Evolutionary conservation across 148 eudicot genomes (phyloP).

Genomic region (Camellia sinensis): DNA sequence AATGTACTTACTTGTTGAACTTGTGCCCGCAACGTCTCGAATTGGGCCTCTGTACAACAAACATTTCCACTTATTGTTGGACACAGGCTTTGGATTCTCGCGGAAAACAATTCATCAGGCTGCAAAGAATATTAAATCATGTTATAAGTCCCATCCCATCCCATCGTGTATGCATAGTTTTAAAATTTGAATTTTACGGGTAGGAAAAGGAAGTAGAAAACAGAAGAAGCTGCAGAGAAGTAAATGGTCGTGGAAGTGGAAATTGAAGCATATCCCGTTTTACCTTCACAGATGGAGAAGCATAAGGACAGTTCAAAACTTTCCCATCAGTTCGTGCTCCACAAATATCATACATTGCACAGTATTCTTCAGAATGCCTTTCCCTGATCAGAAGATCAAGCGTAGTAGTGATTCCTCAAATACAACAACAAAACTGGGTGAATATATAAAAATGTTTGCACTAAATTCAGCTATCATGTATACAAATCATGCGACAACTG

Average conservation of each 20-base stretch:
- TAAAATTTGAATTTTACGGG: background rate
- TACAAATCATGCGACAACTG: background rate
- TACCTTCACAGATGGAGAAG: conserved; percentile 58
- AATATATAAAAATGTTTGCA: background rate
- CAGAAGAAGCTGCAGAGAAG: background rate
- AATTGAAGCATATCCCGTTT: background rate
- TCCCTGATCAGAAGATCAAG: conserved; percentile 34
- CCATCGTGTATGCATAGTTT: conserved; percentile 6
- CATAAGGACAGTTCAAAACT: conserved; percentile 64
- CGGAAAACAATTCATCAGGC: conserved; percentile 65
- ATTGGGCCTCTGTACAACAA: conserved; percentile 62
- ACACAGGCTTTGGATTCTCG: conserved; percentile 66
- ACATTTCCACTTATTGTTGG: conserved; percentile 62
- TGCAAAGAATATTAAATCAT: conserved; percentile 29
- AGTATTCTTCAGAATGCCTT: conserved; percentile 51
- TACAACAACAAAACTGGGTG: background rate
- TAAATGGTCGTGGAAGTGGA: background rate
- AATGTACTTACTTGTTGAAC: conserved; percentile 57
- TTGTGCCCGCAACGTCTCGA: conserved; percentile 62
- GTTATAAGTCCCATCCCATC: conserved; percentile 4
- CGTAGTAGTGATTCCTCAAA: conserved; percentile 17
- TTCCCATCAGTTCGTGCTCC: conserved; percentile 58
- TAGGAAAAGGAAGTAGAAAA: background rate
- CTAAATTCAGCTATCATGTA: conserved; percentile 3
- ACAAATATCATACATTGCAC: conserved; percentile 78